phyloP scores from a whole-genome alignment of 176 grass and related monocot genomes.

The Juncus inflexus region DNA sequence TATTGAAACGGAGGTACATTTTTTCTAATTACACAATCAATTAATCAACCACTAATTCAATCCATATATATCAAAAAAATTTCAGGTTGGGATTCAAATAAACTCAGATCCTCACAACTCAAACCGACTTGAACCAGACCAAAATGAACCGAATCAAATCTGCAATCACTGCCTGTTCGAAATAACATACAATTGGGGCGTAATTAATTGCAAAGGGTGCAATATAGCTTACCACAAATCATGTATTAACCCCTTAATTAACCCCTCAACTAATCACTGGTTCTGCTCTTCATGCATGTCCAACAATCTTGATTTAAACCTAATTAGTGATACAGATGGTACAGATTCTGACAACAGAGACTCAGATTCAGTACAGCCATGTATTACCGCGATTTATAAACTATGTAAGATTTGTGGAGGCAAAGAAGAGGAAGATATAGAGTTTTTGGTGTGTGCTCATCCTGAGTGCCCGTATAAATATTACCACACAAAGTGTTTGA shows the following conservation, averaged over 20 bases:
- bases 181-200: slow-evolving; percentile 35
- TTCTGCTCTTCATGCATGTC: slow-evolving; percentile 44
- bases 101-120: slow-evolving; percentile 20
- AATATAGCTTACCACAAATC: slow-evolving; percentile 49
- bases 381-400: slow-evolving; percentile 25
- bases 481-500: slow-evolving; percentile 69
- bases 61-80: slow-evolving; percentile 10
- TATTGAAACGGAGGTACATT: slow-evolving; percentile 49
- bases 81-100: slow-evolving; percentile 15
- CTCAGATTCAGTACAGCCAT: slow-evolving; percentile 12
- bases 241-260: slow-evolving; percentile 42
- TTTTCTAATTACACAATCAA: slow-evolving; percentile 12
- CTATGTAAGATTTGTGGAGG: slow-evolving; percentile 81
- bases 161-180: slow-evolving; percentile 46
- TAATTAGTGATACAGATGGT: background rate
- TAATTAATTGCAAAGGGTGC: slow-evolving; percentile 60
- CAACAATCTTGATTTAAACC: background rate
- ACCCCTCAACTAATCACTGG: slow-evolving; percentile 49
- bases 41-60: background rate
- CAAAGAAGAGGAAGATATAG: slow-evolving; percentile 55
- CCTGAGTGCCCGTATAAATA: slow-evolving; percentile 73
- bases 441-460: slow-evolving; percentile 68
- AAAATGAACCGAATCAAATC: slow-evolving; percentile 8
- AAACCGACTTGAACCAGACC: slow-evolving; percentile 38
- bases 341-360: background rate